Conservation (phyloP, 352 stramenopile species). For the Blastocystis sp. region DNA sequence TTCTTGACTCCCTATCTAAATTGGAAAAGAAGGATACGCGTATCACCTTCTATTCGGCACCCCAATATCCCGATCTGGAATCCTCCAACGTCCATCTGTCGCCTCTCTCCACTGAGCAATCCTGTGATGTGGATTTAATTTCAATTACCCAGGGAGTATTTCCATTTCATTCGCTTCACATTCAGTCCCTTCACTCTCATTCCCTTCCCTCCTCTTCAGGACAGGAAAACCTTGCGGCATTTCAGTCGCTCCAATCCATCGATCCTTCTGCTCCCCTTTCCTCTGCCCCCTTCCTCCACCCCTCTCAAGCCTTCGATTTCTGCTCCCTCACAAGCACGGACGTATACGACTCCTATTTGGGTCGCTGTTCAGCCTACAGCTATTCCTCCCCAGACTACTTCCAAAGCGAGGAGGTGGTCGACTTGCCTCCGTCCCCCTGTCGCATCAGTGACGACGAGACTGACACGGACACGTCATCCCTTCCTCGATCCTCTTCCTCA, state of each 20-base stretch:
- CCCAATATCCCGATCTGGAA: background rate
- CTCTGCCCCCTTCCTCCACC: background rate
- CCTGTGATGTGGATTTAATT: background rate
- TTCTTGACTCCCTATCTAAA: background rate
- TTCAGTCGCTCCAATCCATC: background rate
- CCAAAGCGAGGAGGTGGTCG: background rate
- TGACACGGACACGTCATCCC: background rate
- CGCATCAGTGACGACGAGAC: background rate
- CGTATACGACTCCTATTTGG: background rate
- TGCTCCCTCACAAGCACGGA: background rate
- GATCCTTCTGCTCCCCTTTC: background rate
- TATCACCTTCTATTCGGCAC: conserved; percentile 4
- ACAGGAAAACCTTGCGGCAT: background rate
- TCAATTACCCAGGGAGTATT: background rate
- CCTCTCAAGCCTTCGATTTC: background rate
- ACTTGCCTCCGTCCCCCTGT: background rate
- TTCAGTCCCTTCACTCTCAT: background rate
- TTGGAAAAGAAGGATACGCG: conserved; percentile 18
- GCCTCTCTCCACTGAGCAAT: background rate
- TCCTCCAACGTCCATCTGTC: background rate
- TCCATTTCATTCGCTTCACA: background rate
- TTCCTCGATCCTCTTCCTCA: too few relatives aligned
- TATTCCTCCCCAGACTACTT: background rate
- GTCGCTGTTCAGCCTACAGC: background rate
- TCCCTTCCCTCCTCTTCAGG: background rate